Percentiles rank a stretch among this genome's conserved stretches.
phyloP scores from a whole-genome alignment of 2,329 filamentous ascomycete genomes.

The Fusarium penzigii region DNA sequence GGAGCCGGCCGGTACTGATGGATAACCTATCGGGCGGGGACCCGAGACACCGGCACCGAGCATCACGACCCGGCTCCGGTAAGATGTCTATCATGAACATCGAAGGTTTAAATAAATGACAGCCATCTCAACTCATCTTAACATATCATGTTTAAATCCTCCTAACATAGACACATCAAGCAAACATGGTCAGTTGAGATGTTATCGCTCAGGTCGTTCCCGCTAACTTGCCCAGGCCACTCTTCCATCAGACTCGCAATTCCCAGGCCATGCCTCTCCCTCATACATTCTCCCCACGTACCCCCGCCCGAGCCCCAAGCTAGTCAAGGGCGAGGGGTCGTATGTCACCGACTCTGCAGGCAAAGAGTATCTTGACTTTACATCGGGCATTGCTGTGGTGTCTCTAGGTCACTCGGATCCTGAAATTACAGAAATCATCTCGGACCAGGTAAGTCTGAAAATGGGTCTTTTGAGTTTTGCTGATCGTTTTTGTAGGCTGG shows the following conservation, averaged over 20 bases:
- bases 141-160: neutral
- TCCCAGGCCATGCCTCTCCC: neutral
- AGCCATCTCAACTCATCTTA: neutral
- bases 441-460: neutral
- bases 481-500: neutral
- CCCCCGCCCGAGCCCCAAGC: conserved; percentile 2
- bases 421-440: conserved; percentile 1
- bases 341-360: conserved; percentile 1
- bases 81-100: neutral
- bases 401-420: conserved; percentile 3
- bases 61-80: neutral
- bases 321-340: conserved; percentile 1
- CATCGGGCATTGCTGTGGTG: conserved; percentile 3
- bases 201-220: neutral
- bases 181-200: neutral
- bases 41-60: neutral
- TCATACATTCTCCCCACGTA: conserved; percentile 3
- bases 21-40: neutral
- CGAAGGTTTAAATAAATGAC: neutral
- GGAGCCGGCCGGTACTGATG: neutral
- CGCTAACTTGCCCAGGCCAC: neutral
- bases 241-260: neutral
- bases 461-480: too few relatives aligned
- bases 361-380: conserved; percentile 4
- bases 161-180: neutral